These are phyloP conservation scores for Quercus dentata DNA, from an alignment of 306 rosid species.

Conservation along the genomic window DNA sequence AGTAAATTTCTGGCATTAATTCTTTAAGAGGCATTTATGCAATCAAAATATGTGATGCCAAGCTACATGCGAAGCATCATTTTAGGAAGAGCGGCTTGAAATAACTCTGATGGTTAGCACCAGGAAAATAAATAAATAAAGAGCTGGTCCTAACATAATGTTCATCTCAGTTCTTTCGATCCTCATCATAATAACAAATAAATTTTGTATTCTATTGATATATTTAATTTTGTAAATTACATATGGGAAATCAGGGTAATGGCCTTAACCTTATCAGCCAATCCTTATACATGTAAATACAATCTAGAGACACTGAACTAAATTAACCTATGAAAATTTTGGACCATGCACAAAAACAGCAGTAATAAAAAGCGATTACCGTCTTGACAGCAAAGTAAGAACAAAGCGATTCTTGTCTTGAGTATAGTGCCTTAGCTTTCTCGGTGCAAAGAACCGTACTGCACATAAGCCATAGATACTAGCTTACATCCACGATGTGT, in stretches of 20 bases:
- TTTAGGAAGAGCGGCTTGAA: too few species aligned
- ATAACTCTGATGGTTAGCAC: too few species aligned
- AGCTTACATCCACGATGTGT: neutral
- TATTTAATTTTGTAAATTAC: neutral
- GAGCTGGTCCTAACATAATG: too few species aligned
- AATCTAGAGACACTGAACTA: neutral
- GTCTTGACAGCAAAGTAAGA: conserved; percentile 29
- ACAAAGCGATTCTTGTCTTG: conserved; percentile 27
- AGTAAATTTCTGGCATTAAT: neutral
- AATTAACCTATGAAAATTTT: neutral
- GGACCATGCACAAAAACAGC: neutral
- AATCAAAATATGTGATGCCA: too few species aligned
- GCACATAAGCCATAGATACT: conserved; percentile 9
- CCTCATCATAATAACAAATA: neutral
- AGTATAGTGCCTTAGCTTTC: conserved; percentile 72
- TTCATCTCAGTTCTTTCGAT: too few species aligned
- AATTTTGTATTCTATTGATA: neutral
- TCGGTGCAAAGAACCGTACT: conserved; percentile 94
- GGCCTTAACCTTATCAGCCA: neutral
- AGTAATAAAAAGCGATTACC: neutral
- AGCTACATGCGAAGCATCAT: too few species aligned
- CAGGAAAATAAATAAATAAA: too few species aligned
- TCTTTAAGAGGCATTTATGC: neutral
- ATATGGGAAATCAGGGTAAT: neutral
- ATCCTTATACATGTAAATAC: neutral